Percentiles rank a stretch among this genome's conserved stretches.
These are phyloP conservation scores for Cymbidium sinense DNA, from an alignment of 106 monocot genomes.

Conservation along the genomic window DNA sequence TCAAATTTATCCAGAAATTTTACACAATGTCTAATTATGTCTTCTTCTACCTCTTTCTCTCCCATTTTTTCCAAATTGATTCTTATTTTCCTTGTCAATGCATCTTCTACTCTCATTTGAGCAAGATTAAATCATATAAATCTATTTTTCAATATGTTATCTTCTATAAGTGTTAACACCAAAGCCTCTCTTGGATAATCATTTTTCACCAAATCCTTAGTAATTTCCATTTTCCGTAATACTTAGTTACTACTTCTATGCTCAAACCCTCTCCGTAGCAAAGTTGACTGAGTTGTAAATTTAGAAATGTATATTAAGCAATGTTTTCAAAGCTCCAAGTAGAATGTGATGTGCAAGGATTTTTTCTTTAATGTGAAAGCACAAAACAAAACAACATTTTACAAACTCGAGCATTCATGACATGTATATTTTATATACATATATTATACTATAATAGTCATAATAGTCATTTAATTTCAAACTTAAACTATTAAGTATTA, in stretches of 20 bases:
- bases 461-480: too few species aligned
- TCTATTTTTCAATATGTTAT: not conserved
- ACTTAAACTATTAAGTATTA: too few species aligned
- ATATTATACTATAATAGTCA: too few species aligned
- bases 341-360: too few species aligned
- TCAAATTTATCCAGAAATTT: not conserved
- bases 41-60: not conserved
- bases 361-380: too few species aligned
- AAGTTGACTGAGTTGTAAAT: not conserved
- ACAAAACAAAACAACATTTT: too few species aligned
- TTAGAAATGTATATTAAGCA: not conserved
- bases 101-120: not conserved
- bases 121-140: not conserved
- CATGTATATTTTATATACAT: too few species aligned
- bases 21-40: not conserved
- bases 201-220: not conserved
- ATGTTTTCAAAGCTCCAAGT: too few species aligned
- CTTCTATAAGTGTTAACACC: not conserved
- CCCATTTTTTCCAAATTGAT: not conserved
- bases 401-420: too few species aligned
- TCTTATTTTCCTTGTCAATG: not conserved
- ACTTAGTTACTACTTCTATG: not conserved
- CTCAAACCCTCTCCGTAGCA: not conserved
- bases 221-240: too few species aligned
- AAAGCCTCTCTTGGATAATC: not conserved